These are phyloP conservation scores for Ogataea neopini DNA, from an alignment of 805 yeast species.

Conservation along the genomic window DNA sequence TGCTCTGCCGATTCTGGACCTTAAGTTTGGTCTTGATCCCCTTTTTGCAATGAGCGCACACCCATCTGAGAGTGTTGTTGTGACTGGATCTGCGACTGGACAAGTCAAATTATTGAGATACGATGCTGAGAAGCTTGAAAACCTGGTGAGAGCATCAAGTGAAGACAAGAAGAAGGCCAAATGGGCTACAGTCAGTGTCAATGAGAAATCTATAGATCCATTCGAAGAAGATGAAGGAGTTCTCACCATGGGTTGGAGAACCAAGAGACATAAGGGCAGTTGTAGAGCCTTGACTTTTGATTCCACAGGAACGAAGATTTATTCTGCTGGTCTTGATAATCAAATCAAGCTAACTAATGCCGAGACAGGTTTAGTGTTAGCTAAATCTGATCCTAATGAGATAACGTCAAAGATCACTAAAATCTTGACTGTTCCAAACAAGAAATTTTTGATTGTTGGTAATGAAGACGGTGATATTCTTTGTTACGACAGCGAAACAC, in stretches of 20 bases:
- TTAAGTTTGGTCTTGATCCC: constrained; percentile 53
- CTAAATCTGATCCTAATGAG: constrained; percentile 40
- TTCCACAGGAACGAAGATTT: constrained; percentile 57
- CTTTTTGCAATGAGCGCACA: constrained; percentile 79
- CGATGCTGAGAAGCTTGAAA: constrained; percentile 48
- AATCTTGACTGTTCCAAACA: constrained; percentile 45
- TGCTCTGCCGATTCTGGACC: constrained; percentile 46
- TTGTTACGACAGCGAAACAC: constrained; percentile 59
- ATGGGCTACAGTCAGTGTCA: constrained; percentile 35
- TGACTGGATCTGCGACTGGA: constrained; percentile 82
- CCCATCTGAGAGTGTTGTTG: constrained; percentile 64
- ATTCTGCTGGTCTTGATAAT: constrained; percentile 77
- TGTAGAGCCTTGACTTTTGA: constrained; percentile 74
- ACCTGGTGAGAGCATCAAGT: constrained; percentile 15
- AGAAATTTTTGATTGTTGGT: constrained; percentile 55
- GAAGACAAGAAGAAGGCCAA: constrained; percentile 31
- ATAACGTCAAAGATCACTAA: constrained; percentile 38
- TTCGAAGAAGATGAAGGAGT: constrained; percentile 28
- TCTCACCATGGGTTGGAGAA: constrained; percentile 63
- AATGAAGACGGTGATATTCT: constrained; percentile 69
- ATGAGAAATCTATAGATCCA: constrained; percentile 16
- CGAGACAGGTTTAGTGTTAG: constrained; percentile 72
- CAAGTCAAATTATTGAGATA: constrained; percentile 64
- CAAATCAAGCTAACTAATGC: constrained; percentile 73
- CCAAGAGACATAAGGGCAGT: constrained; percentile 87